Base-by-base conservation (phyloP, 176 grass and related monocot species). In the Rhynchospora tenuis region DNA sequence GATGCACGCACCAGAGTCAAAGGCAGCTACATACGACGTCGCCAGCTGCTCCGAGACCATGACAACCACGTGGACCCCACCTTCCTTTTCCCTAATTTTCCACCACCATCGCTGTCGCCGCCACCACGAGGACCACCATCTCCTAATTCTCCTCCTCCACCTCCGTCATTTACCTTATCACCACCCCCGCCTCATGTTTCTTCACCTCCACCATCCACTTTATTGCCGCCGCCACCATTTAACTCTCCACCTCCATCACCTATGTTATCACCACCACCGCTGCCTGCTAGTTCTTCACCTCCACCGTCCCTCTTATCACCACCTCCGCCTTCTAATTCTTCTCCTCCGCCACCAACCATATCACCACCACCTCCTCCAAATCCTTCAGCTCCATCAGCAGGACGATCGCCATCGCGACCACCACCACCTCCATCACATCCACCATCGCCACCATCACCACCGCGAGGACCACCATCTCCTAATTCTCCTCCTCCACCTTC, bases 191-290 rank as follows among this genome's bases (percentile, higher is more conserved):
- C 57, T 60, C 1, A 13, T 14, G 1, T 8, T 59, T 59, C 3
- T 14, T 19, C 57, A 60, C 3, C 57, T 60, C 57, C 57, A 60
- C 57, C 57, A 14, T 3, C 57, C 8, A 59, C 9, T 9, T 59
- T 8, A n/a, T 59, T 9, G 8, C 55, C 55, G 9, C 55, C 55
- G 9, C 55, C 55, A 59, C 55, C 55, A 8, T 59, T 3, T 14
- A 13, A 19, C 2, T 60, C 3, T 60, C 57, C 57, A 19, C 31
- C 31, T 33, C 31, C 31, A 33, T 33, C 31, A 3, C 31, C 31
- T 33, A 33, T n/a, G n/a, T n/a, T n/a, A n/a, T 56, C 62, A 54
- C 85, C 85, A 85, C 90, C 87, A 85, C 88, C n/a, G n/a, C n/a
- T n/a, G n/a, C n/a, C n/a, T n/a, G n/a, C 31, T 33, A 2, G n/a